These are phyloP conservation scores for Actinomortierella wolfii DNA, from an alignment of 371 early-diverging fungal genomes.

Conservation along the genomic window DNA sequence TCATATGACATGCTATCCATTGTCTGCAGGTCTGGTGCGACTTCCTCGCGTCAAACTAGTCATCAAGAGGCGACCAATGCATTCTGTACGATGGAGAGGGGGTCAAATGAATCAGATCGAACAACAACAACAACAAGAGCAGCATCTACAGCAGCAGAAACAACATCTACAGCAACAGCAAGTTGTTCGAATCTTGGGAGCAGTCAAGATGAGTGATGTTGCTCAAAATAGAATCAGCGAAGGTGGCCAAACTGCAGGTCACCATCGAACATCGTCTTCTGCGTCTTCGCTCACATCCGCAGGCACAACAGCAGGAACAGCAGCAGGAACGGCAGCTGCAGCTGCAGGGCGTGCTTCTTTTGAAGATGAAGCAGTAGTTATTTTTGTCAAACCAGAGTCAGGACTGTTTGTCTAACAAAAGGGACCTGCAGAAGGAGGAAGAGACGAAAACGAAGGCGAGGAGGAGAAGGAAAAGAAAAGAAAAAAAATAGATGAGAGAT, in stretches of 20 bases:
- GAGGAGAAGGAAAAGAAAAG: neutral
- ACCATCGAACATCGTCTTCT: too few species aligned
- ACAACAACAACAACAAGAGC: conserved; percentile 9
- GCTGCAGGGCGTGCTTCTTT: conserved; percentile 22
- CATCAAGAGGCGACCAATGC: conserved; percentile 23
- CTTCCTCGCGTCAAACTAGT: conserved; percentile 58
- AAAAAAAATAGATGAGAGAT: neutral
- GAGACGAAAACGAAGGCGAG: conserved; percentile 6
- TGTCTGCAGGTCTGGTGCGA: conserved; percentile 56
- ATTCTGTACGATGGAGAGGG: conserved; percentile 6
- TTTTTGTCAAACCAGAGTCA: conserved; percentile 42
- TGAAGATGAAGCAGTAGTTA: conserved; percentile 39
- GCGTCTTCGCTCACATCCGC: too few species aligned
- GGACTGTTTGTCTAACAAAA: conserved; percentile 8
- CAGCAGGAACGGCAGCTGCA: conserved; percentile 2
- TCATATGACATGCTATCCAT: conserved; percentile 49
- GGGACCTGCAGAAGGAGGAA: too few species aligned
- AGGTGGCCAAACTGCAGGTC: too few species aligned
- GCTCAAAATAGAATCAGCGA: too few species aligned
- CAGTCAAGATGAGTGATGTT: too few species aligned
- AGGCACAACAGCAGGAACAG: conserved; percentile 5
- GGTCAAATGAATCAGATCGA: conserved; percentile 5
- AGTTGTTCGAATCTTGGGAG: too few species aligned
- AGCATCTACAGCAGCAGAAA: conserved; percentile 4
- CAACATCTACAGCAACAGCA: neutral